phyloP scores from a whole-genome alignment of 352 stramenopile genomes.

The Globisporangium acanthophoron region DNA sequence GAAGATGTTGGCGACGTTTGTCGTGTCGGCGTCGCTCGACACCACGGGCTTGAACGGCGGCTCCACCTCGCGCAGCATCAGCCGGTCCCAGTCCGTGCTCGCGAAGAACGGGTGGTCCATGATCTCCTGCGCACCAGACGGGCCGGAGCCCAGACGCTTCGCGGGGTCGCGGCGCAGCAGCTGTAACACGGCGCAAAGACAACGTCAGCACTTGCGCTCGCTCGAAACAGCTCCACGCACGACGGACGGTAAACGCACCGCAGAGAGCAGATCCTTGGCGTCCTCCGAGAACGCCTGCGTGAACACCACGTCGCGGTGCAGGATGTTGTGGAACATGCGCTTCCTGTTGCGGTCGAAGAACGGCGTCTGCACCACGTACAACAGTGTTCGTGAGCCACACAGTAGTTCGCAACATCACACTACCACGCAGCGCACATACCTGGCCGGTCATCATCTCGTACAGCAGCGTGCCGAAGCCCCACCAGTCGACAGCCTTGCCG shows the following conservation, averaged over 20 bases:
- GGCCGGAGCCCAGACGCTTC: constrained; percentile 75
- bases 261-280: constrained; percentile 77
- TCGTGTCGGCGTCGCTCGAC: constrained; percentile 74
- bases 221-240: not conserved
- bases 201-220: not conserved
- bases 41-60: constrained; percentile 86
- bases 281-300: constrained; percentile 85
- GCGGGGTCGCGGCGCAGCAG: constrained; percentile 80
- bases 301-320: constrained; percentile 84
- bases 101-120: constrained; percentile 89
- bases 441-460: constrained; percentile 95
- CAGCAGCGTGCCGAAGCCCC: constrained; percentile 90
- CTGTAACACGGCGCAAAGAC: constrained; percentile 11
- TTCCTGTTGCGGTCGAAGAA: constrained; percentile 96
- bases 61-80: constrained; percentile 78
- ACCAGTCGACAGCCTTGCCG: constrained; percentile 91
- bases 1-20: constrained; percentile 87
- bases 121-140: constrained; percentile 83
- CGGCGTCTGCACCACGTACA: constrained; percentile 53
- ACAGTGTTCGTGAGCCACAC: too few relatives aligned
- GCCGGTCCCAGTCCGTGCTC: constrained; percentile 79
- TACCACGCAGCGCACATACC: constrained; percentile 5
- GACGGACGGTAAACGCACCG: constrained; percentile 20
- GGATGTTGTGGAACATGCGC: constrained; percentile 94
- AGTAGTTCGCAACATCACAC: too few relatives aligned